Base-by-base conservation (phyloP, 2,329 filamentous ascomycete species). In the Trichoderma sp. region DNA sequence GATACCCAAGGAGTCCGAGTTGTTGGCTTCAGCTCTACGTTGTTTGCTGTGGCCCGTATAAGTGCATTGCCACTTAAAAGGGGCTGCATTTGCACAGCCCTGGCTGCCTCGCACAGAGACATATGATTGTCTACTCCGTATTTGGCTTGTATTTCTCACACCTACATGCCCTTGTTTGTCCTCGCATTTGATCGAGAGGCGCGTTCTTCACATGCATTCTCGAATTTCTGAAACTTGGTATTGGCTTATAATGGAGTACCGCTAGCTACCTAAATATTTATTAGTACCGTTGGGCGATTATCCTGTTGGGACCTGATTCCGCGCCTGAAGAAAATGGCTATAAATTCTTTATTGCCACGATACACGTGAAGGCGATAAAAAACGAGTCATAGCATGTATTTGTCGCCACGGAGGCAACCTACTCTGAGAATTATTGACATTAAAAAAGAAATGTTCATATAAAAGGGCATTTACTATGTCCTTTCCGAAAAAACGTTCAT, bases 291-390 rank as follows among this genome's bases (percentile, higher is more conserved):
- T 64, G 61, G 61, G 61, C 61, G 27, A 29, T 47, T 43, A 13
- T 35, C 19, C 16, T 55, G 49, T 64, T 56, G 61, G 33, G 31
- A 64, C 61, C 61, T 64, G 29, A 64, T 56, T 4, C 7, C n/a
- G 29, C 4, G 24, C 7, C 21, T 43, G 31, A 43, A 27, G 27
- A 14, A 35, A 43, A 43, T 29, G 13, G 1, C 27, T 56, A 52
- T 56, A 43, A 31, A 64, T 24, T 43, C 16, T 43, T 49, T 35
- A 31, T 49, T 43, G 21, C 49, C 61, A 53, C 27, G 47, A 31
- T 40, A n/a, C 24, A 31, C 31, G 7, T 13, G 16, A 40, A 24
- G 33, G 47, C 35, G 8, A 35, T 35, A 55, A 29, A 64, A 40
- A 43, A 14, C 29, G n/a, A 43, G 35, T n/a, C 6, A 43, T 47